phyloP scores from a whole-genome alignment of 2,329 filamentous ascomycete genomes.

The Xylaria sp. region DNA sequence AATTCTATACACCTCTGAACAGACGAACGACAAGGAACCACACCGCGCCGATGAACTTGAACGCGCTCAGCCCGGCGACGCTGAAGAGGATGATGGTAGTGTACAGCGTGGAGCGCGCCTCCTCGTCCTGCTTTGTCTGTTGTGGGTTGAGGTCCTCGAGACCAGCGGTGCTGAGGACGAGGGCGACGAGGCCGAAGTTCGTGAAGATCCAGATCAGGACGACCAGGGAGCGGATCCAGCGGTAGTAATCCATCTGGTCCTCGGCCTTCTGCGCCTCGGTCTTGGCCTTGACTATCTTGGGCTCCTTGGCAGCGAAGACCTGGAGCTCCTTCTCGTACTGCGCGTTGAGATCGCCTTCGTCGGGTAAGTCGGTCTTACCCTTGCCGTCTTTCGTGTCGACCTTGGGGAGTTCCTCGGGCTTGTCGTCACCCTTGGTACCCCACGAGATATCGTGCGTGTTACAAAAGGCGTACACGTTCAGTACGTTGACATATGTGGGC shows the following conservation, averaged over 20 bases:
- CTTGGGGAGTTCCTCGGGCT: slow-evolving; percentile 87
- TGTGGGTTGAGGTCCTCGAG: slow-evolving; percentile 71
- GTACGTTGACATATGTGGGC: slow-evolving; percentile 96
- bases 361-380: slow-evolving; percentile 94
- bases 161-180: slow-evolving; percentile 87
- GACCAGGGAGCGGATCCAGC: slow-evolving; percentile 90
- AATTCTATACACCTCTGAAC: slow-evolving; percentile 74
- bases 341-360: slow-evolving; percentile 93
- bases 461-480: slow-evolving; percentile 99
- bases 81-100: slow-evolving; percentile 89
- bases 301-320: slow-evolving; percentile 78
- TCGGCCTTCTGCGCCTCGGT: slow-evolving; percentile 70
- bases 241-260: slow-evolving; percentile 98
- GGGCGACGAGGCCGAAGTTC: slow-evolving; percentile 87
- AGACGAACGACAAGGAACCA: slow-evolving; percentile 93
- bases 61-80: slow-evolving; percentile 82
- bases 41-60: slow-evolving; percentile 87
- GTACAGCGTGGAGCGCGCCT: slow-evolving; percentile 78
- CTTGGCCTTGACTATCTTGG: slow-evolving; percentile 73
- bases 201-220: slow-evolving; percentile 97
- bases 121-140: slow-evolving; percentile 56
- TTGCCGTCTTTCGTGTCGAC: slow-evolving; percentile 88
- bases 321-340: slow-evolving; percentile 89
- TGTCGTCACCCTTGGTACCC: slow-evolving; percentile 98
- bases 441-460: slow-evolving; percentile 98